Percentiles rank a stretch among this genome's conserved stretches.
Evolutionary conservation across 257 asterid species (phyloP).

Genomic region (Solanum chmielewskii): DNA sequence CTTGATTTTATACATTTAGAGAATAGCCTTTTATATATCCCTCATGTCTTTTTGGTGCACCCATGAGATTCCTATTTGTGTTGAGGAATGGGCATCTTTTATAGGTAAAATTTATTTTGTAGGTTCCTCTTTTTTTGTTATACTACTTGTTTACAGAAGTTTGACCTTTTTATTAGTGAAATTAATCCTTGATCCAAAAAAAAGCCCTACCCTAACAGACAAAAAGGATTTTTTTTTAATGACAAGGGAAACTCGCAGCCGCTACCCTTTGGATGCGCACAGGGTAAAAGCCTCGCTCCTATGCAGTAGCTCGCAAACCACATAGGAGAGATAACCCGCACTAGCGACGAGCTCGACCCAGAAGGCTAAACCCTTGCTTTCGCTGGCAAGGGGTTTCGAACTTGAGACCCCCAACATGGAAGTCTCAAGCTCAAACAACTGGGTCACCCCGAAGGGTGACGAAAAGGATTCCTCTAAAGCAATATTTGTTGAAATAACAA

Average conservation of each 20-base stretch:
- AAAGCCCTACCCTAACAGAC: neutral
- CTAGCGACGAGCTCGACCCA: too few relatives aligned
- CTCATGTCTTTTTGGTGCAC: neutral
- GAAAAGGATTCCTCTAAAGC: neutral
- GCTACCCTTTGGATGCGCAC: too few relatives aligned
- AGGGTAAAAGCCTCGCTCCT: too few relatives aligned
- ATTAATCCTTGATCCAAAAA: neutral
- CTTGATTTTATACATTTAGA: neutral
- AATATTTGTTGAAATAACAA: neutral
- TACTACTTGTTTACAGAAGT: neutral
- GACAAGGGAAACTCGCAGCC: too few relatives aligned
- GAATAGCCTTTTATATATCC: neutral
- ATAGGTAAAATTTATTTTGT: neutral
- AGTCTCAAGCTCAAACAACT: too few relatives aligned
- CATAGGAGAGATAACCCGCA: too few relatives aligned
- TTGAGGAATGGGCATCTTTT: neutral
- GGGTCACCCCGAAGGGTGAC: too few relatives aligned
- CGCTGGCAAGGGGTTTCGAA: too few relatives aligned
- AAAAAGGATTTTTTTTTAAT: neutral
- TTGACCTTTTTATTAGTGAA: neutral
- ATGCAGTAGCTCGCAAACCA: too few relatives aligned
- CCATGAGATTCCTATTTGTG: neutral
- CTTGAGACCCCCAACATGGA: too few relatives aligned
- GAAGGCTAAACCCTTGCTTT: too few relatives aligned
- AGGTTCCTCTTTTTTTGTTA: neutral